Evolutionary conservation across 371 early-diverging fungal genomes (phyloP), one percentile per base, ranked within the genome.

Genomic region (Cokeromyces recurvatus): DNA sequence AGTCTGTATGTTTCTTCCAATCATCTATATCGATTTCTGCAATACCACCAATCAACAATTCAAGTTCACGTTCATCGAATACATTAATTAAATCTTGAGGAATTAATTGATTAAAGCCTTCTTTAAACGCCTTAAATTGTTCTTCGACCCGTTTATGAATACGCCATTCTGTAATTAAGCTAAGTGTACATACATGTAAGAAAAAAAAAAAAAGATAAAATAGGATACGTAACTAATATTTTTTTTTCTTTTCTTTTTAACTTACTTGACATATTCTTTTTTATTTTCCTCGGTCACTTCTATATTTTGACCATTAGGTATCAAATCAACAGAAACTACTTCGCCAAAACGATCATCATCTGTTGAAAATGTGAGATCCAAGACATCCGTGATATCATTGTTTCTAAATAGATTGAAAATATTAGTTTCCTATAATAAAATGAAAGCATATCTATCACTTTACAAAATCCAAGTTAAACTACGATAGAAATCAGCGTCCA

Each of bases 1-100:
- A 99, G 59, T 95, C 96, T 14, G 98, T 95, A 63, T 99, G 94
- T 64, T 95, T 97, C 79, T 93, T 94, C 99, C 98, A 98, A 66
- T 99, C 99, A 55, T 97, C 97, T 14, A 97, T 85, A 72, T 99
- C 98, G 46, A 98, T 95, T 57, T 99, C 98, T 5, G 96, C 91
- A 57, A 98, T 74, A 54, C 99, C 99, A 20, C 97, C 92, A 62
- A 99, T 97, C 43, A 98, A 79, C 25, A 99, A 77, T 81, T 98
- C 99, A 47, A 99, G 71, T 75, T 99, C 99, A 54, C 94, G 89
- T 66, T 97, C 98, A 66, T 98, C 95, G 79, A 98, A 99, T 16
- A 98, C 95, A 41, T 82, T 79, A 38, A 99, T 79, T 12, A 97
- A 73, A 16, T 96, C 94, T 51, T 84, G 83, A 29, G 97, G 97